Evolutionary conservation across 768 basidiomycete species (phyloP), one percentile per base, ranked within the genome.

Genomic region (Neoboletus subvelutipes): DNA sequence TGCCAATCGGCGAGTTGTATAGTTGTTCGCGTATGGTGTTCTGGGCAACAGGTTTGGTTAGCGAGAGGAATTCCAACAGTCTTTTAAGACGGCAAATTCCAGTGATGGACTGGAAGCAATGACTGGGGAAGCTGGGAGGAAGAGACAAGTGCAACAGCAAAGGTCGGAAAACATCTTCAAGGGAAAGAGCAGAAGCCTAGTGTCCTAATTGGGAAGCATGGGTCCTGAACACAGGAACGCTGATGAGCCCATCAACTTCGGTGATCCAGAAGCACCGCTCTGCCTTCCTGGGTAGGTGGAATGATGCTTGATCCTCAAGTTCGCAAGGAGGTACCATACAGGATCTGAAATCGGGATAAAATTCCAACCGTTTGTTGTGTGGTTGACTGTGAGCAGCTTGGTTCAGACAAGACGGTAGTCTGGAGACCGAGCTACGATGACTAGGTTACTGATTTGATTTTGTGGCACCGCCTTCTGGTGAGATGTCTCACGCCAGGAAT

Each of bases 1-100:
- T 52, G 50, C 60, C 59, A 51, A 43, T 55, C 54, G 26, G 50
- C 17, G 45, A 46, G 22, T 37, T 31, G 34, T 42, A 37, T 43
- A 28, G 26, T 45, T 39, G 26, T 45, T 39, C 37, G 31, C 33
- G 29, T 29, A 13, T 26, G 8, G 28, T 17, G 13, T 37, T 42
- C n/a, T 48, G 33, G 45, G 37, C 37, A 18, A 52, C 26, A 26
- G 34, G 1, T 31, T 20, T 33, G 20, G 18, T 17, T 28, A 45
- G 10, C 45, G 10, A 41, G 5, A 5, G 46, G 31, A 12, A 17
- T 33, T 12, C 24, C 9, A 8, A 37, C 17, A 22, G 12, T 24
- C 36, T n/a, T 17, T 18, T 22, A 29, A 31, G 29, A 26, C 43
- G 20, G 18, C 22, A 18, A 28, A 9, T 17, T 29, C 28, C 11